Percentiles rank a stretch among this genome's conserved stretches.
These are phyloP conservation scores for Phytopythium ostracodes DNA, from an alignment of 352 stramenopile genomes.

Conservation along the genomic window DNA sequence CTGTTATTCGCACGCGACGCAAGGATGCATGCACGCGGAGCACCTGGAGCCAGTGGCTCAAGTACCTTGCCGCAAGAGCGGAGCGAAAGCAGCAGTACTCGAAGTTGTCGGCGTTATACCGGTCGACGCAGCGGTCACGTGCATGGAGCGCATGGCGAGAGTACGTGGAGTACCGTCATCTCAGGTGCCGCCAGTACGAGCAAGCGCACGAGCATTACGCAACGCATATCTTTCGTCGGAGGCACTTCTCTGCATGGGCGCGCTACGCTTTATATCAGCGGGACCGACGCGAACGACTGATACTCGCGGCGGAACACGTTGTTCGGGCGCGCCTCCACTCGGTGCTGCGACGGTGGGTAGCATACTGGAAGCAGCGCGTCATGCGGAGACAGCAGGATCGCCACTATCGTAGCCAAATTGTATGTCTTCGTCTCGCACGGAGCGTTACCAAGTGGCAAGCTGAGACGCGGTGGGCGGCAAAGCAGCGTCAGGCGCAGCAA, in stretches of 20 bases:
- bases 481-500: background rate
- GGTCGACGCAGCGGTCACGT: background rate
- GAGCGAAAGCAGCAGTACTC: conserved; percentile 8
- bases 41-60: conserved; percentile 13
- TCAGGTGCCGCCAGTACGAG: background rate
- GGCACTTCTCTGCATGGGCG: background rate
- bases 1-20: conserved; percentile 8
- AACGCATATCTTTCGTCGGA: background rate
- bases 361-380: background rate
- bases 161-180: conserved; percentile 10
- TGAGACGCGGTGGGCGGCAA: background rate
- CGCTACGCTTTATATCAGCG: background rate
- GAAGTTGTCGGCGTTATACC: conserved; percentile 7
- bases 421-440: background rate
- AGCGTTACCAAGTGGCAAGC: background rate
- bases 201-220: background rate
- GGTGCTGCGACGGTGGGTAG: background rate
- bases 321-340: background rate
- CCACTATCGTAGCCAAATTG: background rate
- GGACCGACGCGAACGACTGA: background rate
- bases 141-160: conserved; percentile 18
- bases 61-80: background rate
- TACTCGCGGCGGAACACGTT: conserved; percentile 1
- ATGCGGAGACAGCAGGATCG: background rate
- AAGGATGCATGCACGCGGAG: background rate